These are phyloP conservation scores for Geotrichum cucujoidarum DNA, from an alignment of 1,139 yeast species.

Conservation along the genomic window DNA sequence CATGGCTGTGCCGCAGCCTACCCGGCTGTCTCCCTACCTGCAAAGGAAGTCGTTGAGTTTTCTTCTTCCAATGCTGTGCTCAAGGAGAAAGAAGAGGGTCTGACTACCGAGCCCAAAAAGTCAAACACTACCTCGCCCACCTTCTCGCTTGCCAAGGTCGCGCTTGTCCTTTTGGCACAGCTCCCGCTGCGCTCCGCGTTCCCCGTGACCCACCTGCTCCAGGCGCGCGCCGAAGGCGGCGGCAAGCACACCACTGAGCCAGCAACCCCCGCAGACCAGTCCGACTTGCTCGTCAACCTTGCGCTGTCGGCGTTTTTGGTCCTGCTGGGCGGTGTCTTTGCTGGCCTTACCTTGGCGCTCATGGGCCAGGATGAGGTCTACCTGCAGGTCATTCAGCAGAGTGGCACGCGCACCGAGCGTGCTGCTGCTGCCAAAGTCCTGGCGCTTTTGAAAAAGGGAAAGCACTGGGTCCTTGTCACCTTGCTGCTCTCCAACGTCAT, in stretches of 20 bases:
- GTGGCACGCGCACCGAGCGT: constrained; percentile 55
- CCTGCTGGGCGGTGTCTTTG: constrained; percentile 89
- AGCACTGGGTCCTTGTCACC: constrained; percentile 97
- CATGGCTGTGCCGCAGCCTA: not conserved
- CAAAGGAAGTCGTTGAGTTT: too few species aligned
- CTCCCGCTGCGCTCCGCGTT: constrained; percentile 20
- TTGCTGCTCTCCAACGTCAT: constrained; percentile 73
- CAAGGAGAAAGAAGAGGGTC: too few species aligned
- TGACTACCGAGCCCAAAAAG: too few species aligned
- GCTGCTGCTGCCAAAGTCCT: constrained; percentile 71
- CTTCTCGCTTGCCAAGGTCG: constrained; percentile 22
- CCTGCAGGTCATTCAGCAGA: constrained; percentile 42
- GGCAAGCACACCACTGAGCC: not conserved
- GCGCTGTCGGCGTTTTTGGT: constrained; percentile 64
- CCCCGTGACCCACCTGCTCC: constrained; percentile 5
- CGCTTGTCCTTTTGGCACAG: constrained; percentile 23
- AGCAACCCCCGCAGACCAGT: too few species aligned
- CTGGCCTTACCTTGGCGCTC: constrained; percentile 87
- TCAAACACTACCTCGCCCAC: not conserved
- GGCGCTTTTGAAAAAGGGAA: constrained; percentile 68
- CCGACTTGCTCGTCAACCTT: constrained; percentile 50
- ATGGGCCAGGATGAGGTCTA: constrained; percentile 98
- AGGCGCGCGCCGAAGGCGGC: not conserved
- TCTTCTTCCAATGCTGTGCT: too few species aligned
- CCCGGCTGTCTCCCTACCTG: not conserved